Percentiles rank a stretch among this genome's conserved stretches.
These are phyloP conservation scores for Pythium dissotocum DNA, from an alignment of 352 stramenopile species.

Conservation along the genomic window DNA sequence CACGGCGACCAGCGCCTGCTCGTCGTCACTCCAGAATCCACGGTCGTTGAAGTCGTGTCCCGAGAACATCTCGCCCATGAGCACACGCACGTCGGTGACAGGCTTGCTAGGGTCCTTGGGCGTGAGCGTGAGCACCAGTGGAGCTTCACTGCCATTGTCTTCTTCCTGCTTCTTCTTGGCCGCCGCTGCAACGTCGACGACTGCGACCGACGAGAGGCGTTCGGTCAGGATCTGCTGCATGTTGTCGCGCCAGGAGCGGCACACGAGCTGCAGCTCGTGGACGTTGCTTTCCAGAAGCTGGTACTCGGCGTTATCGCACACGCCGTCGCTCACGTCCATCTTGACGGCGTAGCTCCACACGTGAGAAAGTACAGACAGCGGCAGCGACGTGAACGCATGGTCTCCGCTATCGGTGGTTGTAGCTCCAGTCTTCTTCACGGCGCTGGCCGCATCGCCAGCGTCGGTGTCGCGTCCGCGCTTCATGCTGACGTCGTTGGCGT, in stretches of 20 bases:
- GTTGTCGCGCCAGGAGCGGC: constrained; percentile 14
- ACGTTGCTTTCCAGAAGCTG: constrained; percentile 10
- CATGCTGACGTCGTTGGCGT: constrained; percentile 1
- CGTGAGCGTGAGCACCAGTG: constrained; percentile 14
- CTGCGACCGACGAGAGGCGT: constrained; percentile 11
- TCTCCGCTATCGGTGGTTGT: neutral
- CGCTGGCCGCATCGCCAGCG: neutral
- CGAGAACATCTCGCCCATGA: constrained; percentile 24
- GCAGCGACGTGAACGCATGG: constrained; percentile 10
- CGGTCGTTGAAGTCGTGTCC: constrained; percentile 17
- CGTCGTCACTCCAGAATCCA: constrained; percentile 15
- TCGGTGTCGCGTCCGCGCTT: constrained; percentile 15
- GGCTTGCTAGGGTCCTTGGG: neutral
- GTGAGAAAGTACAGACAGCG: constrained; percentile 8
- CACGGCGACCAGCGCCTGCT: constrained; percentile 21
- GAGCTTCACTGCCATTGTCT: neutral
- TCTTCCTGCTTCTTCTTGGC: constrained; percentile 6
- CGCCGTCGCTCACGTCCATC: constrained; percentile 13
- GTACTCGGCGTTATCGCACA: constrained; percentile 21
- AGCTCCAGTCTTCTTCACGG: neutral
- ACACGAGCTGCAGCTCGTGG: constrained; percentile 24
- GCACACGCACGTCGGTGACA: constrained; percentile 19
- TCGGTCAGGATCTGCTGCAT: constrained; percentile 17
- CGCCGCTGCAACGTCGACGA: constrained; percentile 12
- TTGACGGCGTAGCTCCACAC: constrained; percentile 24